phyloP scores from a whole-genome alignment of 257 asterid genomes.

The Rehmannia glutinosa region DNA sequence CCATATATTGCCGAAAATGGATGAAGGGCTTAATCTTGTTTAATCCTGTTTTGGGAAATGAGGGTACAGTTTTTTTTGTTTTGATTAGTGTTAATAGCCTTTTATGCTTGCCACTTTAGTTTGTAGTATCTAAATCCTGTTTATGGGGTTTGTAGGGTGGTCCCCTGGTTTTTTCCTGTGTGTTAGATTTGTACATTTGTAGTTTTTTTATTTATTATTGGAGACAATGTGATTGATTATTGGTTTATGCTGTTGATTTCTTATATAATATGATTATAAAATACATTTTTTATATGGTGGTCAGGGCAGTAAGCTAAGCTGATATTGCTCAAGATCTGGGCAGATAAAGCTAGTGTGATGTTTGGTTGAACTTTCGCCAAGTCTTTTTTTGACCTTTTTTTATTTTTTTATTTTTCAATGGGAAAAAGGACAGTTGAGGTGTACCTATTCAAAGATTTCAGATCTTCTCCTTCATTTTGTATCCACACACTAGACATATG shows the following conservation, averaged over 20 bases:
- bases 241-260: too few relatives aligned
- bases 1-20: conserved; percentile 14
- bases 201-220: conserved; percentile 7
- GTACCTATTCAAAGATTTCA: too few relatives aligned
- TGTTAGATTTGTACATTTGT: background rate
- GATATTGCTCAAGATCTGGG: background rate
- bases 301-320: background rate
- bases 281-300: background rate
- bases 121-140: too few relatives aligned
- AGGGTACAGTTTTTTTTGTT: background rate
- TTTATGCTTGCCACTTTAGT: background rate
- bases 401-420: too few relatives aligned
- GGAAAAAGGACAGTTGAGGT: too few relatives aligned
- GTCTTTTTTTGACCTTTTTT: background rate
- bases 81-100: background rate
- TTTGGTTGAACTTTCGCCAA: background rate
- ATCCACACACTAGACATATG: too few relatives aligned
- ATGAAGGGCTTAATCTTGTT: conserved; percentile 4
- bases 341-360: background rate
- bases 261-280: background rate
- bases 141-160: conserved; percentile 27
- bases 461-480: too few relatives aligned
- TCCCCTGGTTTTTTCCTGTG: conserved; percentile 19
- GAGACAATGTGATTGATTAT: background rate
- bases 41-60: conserved; percentile 13